Evolutionary conservation across 2,329 filamentous ascomycete species (phyloP), one percentile per base, ranked within the genome.

Genomic region (Alternaria sp.): DNA sequence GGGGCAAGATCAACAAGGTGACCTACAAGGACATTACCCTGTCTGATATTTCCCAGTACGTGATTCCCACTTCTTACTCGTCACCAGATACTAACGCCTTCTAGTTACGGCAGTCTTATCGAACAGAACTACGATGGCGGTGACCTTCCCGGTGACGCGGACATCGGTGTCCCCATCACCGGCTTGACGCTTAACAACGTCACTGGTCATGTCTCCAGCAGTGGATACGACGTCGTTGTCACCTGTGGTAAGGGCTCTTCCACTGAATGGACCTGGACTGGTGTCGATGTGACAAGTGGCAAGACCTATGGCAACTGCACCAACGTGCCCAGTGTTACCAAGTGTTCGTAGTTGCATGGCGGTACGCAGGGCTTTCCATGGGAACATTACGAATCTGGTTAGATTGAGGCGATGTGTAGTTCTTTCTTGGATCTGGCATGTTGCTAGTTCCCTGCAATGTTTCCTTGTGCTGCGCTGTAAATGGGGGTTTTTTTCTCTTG

Each of bases 241-340:
- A 75, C 79, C 17, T 87, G 85, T 61, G 85, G 81, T 8, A 76
- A 69, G 31, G 77, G 77, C 53, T 72, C 73, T 8, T 85, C 83
- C 74, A 79, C 77, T 5, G 77, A 80, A 72, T 88, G 85, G 83
- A 83, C 79, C 7, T 87, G 84, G 83, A 77, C 69, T 4, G 78
- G 75, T 40, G 80, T 84, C 51, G 37, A 42, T 5, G 62, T 76
- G 14, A 71, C 73, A n/a, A 73, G 74, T 31, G 81, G 81, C 17
- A 74, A 76, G 68, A 70, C 62, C 39, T 73, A 68, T 41, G 60
- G 60, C 14, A 70, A 70, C 51, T 79, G 75, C 66, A 51, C 65
- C 53, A 75, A 75, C 53, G 69, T 79, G 13, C 79, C 79, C 23
- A 62, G 61, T 28, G 59, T 65, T 29, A 62, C 65, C 46, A 60